These are phyloP conservation scores for Cylindrotheca closterium DNA, from an alignment of 108 stramenopile genomes.

Conservation along the genomic window DNA sequence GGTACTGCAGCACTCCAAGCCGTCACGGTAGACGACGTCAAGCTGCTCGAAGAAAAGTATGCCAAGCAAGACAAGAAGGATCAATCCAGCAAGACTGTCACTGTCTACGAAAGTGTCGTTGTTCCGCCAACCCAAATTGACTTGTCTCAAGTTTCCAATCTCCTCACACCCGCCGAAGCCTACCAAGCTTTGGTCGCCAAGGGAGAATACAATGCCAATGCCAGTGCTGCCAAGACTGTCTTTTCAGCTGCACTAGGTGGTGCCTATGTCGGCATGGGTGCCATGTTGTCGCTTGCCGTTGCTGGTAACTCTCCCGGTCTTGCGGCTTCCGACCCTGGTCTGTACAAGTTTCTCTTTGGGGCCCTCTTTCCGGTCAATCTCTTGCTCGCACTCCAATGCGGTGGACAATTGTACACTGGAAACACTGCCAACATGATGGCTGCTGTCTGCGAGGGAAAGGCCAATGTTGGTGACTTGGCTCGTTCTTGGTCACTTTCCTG, in stretches of 20 bases:
- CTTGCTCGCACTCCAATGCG: slow-evolving; percentile 15
- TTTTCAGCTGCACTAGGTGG: slow-evolving; percentile 16
- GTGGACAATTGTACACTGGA: slow-evolving; percentile 35
- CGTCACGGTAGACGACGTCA: too few species aligned
- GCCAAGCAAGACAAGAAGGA: too few species aligned
- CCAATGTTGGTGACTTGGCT: background rate
- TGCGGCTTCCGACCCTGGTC: slow-evolving; percentile 21
- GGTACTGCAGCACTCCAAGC: too few species aligned
- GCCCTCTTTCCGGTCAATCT: slow-evolving; percentile 24
- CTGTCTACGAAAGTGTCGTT: too few species aligned
- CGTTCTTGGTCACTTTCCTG: slow-evolving; percentile 4
- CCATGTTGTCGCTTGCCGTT: slow-evolving; percentile 19
- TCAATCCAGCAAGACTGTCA: too few species aligned
- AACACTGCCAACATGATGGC: slow-evolving; percentile 19
- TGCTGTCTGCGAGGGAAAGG: slow-evolving; percentile 8
- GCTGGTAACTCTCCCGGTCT: slow-evolving; percentile 21
- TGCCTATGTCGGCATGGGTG: slow-evolving; percentile 30
- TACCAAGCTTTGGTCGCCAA: slow-evolving; percentile 4
- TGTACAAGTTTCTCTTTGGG: slow-evolving; percentile 16
- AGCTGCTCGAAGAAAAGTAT: too few species aligned
- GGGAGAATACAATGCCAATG: slow-evolving; percentile 9
- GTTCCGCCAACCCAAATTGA: too few species aligned
- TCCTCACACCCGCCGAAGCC: slow-evolving; percentile 18
- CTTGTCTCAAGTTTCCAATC: too few species aligned
- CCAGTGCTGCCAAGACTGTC: slow-evolving; percentile 9